Percentiles rank a stretch among this genome's conserved stretches.
These are phyloP conservation scores for Puccinia coronata DNA, from an alignment of 1,284 basidiomycete genomes.

Conservation along the genomic window DNA sequence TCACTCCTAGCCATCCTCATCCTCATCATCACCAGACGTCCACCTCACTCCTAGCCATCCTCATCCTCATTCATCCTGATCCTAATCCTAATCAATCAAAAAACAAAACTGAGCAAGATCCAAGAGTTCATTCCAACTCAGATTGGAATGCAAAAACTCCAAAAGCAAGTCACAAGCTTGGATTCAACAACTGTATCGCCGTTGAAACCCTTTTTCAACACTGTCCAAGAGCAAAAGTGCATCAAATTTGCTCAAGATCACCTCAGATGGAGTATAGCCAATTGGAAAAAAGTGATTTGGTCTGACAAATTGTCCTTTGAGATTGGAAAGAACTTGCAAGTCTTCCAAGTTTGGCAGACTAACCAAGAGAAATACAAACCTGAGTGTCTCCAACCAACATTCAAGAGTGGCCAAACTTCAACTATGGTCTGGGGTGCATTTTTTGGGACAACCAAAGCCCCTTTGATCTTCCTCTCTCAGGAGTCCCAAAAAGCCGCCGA, in stretches of 20 bases:
- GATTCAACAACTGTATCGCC: background rate
- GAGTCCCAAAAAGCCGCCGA: background rate
- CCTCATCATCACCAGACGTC: too few species aligned
- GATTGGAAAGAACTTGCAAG: too few species aligned
- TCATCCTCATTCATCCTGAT: too few species aligned
- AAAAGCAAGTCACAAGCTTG: background rate
- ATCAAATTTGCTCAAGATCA: too few species aligned
- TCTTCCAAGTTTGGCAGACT: background rate
- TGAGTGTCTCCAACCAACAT: too few species aligned
- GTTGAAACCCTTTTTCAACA: background rate
- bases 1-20: too few species aligned
- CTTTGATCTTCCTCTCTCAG: background rate
- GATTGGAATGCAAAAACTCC: background rate
- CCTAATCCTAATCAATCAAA: background rate
- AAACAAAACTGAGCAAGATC: background rate
- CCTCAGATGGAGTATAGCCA: too few species aligned
- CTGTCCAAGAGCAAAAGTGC: background rate
- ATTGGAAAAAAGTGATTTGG: background rate
- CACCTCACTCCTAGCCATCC: too few species aligned
- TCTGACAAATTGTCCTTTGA: too few species aligned
- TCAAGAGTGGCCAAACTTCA: too few species aligned
- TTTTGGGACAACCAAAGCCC: slow-evolving; percentile 8
- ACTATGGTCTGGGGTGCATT: too few species aligned
- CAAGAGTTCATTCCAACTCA: too few species aligned
- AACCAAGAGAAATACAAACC: background rate